Percentiles rank a stretch among this genome's conserved stretches.
Conservation (phyloP, 768 basidiomycete genomes). For the Leucocoprinus leucothites region DNA sequence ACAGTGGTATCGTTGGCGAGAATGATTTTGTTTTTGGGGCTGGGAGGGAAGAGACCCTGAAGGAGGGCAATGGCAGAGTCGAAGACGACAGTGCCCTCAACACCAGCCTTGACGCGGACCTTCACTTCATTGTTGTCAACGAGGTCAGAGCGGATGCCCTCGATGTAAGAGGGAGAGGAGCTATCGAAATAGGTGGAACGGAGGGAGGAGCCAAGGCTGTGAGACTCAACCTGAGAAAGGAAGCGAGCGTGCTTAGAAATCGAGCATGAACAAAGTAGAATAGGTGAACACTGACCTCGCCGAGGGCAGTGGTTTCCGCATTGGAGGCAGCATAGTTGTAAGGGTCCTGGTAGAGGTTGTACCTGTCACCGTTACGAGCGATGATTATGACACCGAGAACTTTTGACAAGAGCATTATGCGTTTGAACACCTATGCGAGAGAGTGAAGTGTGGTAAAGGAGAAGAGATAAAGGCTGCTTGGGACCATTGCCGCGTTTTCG, state of each 20-base stretch:
- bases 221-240: conserved; percentile 55
- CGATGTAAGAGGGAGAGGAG: conserved; percentile 67
- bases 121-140: conserved; percentile 73
- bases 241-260: conserved; percentile 2
- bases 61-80: conserved; percentile 83
- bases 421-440: conserved; percentile 14
- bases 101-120: conserved; percentile 78
- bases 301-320: conserved; percentile 73
- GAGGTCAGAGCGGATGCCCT: conserved; percentile 61
- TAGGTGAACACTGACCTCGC: conserved; percentile 46
- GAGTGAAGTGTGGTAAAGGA: conserved; percentile 13
- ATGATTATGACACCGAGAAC: conserved; percentile 78
- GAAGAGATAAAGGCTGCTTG: conserved; percentile 19
- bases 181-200: conserved; percentile 65
- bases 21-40: conserved; percentile 61
- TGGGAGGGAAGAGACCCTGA: conserved; percentile 87
- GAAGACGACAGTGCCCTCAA: conserved; percentile 83
- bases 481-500: conserved; percentile 14
- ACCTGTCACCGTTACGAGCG: conserved; percentile 76
- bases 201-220: conserved; percentile 58
- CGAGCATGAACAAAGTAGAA: background rate
- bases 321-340: conserved; percentile 57
- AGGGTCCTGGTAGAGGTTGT: conserved; percentile 69
- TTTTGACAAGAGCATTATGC: conserved; percentile 45
- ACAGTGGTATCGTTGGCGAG: conserved; percentile 78